Conservation (phyloP, 1,139 yeast genomes). For the Yamadazyma pseudoaaseri region DNA sequence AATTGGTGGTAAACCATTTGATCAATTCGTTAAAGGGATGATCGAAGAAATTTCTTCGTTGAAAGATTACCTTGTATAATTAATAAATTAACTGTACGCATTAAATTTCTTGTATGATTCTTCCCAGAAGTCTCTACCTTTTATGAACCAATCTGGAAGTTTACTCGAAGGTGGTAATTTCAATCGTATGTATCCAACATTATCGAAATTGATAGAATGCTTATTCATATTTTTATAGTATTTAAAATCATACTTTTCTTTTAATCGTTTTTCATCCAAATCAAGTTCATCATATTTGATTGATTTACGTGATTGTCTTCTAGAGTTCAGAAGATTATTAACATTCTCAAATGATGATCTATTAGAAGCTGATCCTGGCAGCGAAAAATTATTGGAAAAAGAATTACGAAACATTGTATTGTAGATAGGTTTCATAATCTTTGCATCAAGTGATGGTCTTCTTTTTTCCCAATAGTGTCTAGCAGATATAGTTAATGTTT, state of each 20-base stretch:
- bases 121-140: conserved; percentile 67
- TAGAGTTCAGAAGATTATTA: conserved; percentile 2
- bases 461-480: conserved; percentile 27
- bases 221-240: conserved; percentile 38
- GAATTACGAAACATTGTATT: conserved; percentile 30
- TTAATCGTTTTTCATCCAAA: conserved; percentile 21
- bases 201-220: conserved; percentile 29
- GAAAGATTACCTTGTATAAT: conserved; percentile 46
- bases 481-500: conserved; percentile 20
- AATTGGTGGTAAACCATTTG: conserved; percentile 39
- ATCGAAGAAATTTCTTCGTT: conserved; percentile 57
- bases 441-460: conserved; percentile 36
- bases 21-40: conserved; percentile 46
- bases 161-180: conserved; percentile 59
- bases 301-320: conserved; percentile 10
- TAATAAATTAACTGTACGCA: neutral
- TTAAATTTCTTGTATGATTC: conserved; percentile 11
- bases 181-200: conserved; percentile 42
- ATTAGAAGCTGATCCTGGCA: conserved; percentile 16
- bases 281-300: conserved; percentile 11
- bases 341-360: conserved; percentile 24
- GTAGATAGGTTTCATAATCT: conserved; percentile 19
- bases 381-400: conserved; percentile 14
- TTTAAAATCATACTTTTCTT: conserved; percentile 30
- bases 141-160: conserved; percentile 71